Base-by-base conservation (phyloP, 2,329 filamentous ascomycete species). In the Venturia nashicola region DNA sequence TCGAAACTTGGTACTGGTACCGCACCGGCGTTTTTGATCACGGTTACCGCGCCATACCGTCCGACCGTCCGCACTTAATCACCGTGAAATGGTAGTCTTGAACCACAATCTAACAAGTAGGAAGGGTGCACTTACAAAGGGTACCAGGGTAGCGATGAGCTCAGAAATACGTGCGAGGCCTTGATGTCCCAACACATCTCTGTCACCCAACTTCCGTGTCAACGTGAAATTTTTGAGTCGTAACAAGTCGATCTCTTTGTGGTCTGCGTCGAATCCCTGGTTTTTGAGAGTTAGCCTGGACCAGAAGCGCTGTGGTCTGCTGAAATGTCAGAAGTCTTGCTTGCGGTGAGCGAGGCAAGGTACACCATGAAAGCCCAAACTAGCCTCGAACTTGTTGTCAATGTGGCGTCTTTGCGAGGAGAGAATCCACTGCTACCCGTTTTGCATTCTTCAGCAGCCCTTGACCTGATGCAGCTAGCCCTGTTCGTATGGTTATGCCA, bases 201-300 rank as follows among this genome's bases (percentile, higher is more conserved):
- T 75, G 69, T 86, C 90, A 14, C 80, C 73, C 43, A 96, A 75
- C 71, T 85, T 84, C 65, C 80, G 85, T 44, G 84, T 82, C 27
- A 95, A 76, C 0, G 88, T 92, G 72, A 88, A 96, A 73, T 87
- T 94, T 66, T 86, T 83, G 71, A 97, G 80, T 69, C 91, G 88
- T 64, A 96, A 79, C 62, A 97, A 80, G 64, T 86, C 85, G 70
- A 96, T 91, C 68, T 96, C 88, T 51, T 83, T 78, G 72, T 96
- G 89, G 65, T 89, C 86, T 23, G 82, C 81, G 55, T 84, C 78
- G 71, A 89, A 96, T 59, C 89, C 90, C 88, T 93, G 71, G 12
- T 23, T 44, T 3, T 5, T 18, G 44, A 34, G 11, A 34, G 46
- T 65, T 39, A 65, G 55, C 42, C n/a, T 55, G 54, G 27, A 27